These are phyloP conservation scores for Physcomitrellopsis africana DNA, from an alignment of 225 moss, liverwort and hornwort genomes.

Conservation along the genomic window DNA sequence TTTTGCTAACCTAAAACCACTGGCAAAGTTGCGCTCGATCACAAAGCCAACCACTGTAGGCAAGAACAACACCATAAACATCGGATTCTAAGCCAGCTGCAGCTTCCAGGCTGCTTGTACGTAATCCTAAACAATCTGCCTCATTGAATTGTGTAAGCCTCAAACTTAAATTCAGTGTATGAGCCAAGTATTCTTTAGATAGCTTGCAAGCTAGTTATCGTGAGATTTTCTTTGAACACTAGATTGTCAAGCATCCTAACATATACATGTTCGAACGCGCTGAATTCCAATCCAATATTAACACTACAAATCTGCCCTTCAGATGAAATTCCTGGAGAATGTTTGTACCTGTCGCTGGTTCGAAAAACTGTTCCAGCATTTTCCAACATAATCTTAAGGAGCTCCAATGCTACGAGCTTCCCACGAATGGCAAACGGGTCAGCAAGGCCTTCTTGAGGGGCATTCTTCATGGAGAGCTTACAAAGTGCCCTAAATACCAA, in stretches of 20 bases:
- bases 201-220: neutral
- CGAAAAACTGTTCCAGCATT: slow-evolving; percentile 99
- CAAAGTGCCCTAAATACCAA: slow-evolving; percentile 98
- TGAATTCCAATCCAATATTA: neutral
- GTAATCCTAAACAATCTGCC: neutral
- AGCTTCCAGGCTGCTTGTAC: neutral
- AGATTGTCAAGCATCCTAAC: no score
- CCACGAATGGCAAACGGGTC: slow-evolving; percentile 99
- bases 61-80: neutral
- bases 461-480: slow-evolving; percentile 99
- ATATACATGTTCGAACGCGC: neutral
- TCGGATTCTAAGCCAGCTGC: slow-evolving; percentile 5
- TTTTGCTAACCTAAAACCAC: slow-evolving; percentile 15
- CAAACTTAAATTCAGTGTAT: neutral
- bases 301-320: neutral
- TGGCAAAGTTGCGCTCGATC: slow-evolving; percentile 9
- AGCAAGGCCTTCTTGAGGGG: slow-evolving; percentile 86
- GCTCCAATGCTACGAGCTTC: slow-evolving; percentile 92
- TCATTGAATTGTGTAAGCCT: neutral
- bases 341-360: slow-evolving; percentile 91
- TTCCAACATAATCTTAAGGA: slow-evolving; percentile 94
- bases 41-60: neutral
- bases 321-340: neutral
- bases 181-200: slow-evolving; percentile 2
- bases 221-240: no score